Evolutionary conservation across 805 yeast species (phyloP).

Genomic region (Saccharomycopsis guyanensis): DNA sequence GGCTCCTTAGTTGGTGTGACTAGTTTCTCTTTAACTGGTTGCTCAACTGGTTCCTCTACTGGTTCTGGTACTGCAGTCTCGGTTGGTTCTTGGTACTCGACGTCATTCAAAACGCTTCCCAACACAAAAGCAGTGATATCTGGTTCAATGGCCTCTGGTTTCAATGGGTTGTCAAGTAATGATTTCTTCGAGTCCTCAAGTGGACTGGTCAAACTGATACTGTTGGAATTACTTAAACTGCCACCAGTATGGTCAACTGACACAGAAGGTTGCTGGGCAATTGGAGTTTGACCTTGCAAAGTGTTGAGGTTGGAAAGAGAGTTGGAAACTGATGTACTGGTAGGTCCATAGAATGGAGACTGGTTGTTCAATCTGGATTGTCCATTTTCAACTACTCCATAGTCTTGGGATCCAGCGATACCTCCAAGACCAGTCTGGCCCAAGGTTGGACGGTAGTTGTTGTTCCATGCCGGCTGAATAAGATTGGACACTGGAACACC

Average conservation of each 20-base stretch:
- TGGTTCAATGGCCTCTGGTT: neutral
- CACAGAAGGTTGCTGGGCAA: neutral
- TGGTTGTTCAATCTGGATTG: slow-evolving; percentile 19
- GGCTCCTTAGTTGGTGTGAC: neutral
- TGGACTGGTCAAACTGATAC: neutral
- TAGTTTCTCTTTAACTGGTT: neutral
- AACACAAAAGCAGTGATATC: slow-evolving; percentile 20
- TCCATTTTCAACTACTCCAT: slow-evolving; percentile 6
- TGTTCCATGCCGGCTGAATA: slow-evolving; percentile 11
- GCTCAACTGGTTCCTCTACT: slow-evolving; percentile 8
- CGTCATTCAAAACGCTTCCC: slow-evolving; percentile 33
- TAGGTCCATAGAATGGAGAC: slow-evolving; percentile 20
- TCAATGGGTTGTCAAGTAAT: no score
- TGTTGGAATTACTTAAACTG: slow-evolving; percentile 1
- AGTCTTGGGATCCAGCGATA: slow-evolving; percentile 22
- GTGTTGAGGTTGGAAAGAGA: slow-evolving; percentile 8
- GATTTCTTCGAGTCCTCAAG: neutral
- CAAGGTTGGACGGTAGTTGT: neutral
- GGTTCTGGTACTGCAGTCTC: slow-evolving; percentile 19
- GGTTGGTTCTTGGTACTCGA: slow-evolving; percentile 18
- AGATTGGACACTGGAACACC: slow-evolving; percentile 8
- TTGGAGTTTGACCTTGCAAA: neutral
- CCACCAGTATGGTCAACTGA: slow-evolving; percentile 4
- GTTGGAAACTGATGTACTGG: slow-evolving; percentile 1
- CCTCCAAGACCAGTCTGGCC: slow-evolving; percentile 11